These are phyloP conservation scores for Dunaliella primolecta DNA, from an alignment of 139 green algal species.

Conservation along the genomic window DNA sequence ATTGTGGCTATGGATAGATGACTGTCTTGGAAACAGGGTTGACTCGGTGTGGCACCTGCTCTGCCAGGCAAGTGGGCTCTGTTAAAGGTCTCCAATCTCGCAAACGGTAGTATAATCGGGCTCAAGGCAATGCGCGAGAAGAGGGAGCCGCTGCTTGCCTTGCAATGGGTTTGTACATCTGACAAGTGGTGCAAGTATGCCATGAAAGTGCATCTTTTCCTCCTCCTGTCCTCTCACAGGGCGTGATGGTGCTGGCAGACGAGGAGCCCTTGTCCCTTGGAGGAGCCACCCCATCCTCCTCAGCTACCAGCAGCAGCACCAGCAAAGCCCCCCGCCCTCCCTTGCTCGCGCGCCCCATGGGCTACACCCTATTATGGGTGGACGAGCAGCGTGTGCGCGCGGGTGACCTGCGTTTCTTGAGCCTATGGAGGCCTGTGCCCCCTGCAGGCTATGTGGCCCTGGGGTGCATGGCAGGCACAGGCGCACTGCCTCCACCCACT, in stretches of 20 bases:
- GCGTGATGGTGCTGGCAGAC: slow-evolving; percentile 54
- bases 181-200: too few species aligned
- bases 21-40: too few species aligned
- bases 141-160: too few species aligned
- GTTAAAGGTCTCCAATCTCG: too few species aligned
- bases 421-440: slow-evolving; percentile 74
- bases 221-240: too few species aligned
- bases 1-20: too few species aligned
- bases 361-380: slow-evolving; percentile 26
- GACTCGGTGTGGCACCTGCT: too few species aligned
- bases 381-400: slow-evolving; percentile 47
- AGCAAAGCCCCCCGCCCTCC: slow-evolving; percentile 13
- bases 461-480: slow-evolving; percentile 57
- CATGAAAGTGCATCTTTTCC: too few species aligned
- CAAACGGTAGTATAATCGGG: too few species aligned
- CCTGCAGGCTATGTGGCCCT: slow-evolving; percentile 78
- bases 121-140: too few species aligned
- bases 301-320: slow-evolving; percentile 14
- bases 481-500: slow-evolving; percentile 6
- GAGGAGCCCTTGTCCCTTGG: slow-evolving; percentile 21
- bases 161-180: too few species aligned
- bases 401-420: slow-evolving; percentile 44
- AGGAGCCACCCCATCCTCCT: background rate
- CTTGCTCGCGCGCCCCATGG: slow-evolving; percentile 42
- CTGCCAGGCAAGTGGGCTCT: too few species aligned